These are phyloP conservation scores for Macadamia integrifolia DNA, from an alignment of 164 flowering plant species.

Conservation along the genomic window DNA sequence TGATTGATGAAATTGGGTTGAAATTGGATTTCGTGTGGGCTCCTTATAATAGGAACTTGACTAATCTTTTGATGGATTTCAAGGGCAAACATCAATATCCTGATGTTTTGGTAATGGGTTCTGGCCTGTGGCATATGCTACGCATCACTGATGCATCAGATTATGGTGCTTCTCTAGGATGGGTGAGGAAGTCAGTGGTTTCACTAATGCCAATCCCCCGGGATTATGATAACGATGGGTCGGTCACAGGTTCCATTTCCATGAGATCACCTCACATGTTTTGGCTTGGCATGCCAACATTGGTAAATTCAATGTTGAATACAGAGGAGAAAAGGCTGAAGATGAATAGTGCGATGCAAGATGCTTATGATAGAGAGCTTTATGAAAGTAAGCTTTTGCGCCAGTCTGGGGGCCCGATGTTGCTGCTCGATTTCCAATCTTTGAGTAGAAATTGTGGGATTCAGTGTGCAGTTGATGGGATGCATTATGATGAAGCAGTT, in stretches of 20 bases:
- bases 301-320: conserved; percentile 70
- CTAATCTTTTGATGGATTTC: conserved; percentile 31
- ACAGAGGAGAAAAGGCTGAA: conserved; percentile 68
- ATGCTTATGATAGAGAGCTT: conserved; percentile 31
- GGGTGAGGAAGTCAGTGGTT: conserved; percentile 34
- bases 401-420: conserved; percentile 58
- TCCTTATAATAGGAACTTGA: conserved; percentile 51
- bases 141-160: conserved; percentile 54
- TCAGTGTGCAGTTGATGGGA: conserved; percentile 80
- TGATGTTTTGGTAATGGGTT: conserved; percentile 29
- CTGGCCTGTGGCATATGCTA: conserved; percentile 85
- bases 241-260: conserved; percentile 37
- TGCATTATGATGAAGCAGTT: conserved; percentile 76
- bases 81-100: conserved; percentile 9
- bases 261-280: conserved; percentile 62
- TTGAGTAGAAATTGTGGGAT: conserved; percentile 71
- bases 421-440: conserved; percentile 56
- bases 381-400: conserved; percentile 54
- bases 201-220: conserved; percentile 40
- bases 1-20: conserved; percentile 40
- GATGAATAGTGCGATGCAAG: conserved; percentile 18
- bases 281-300: conserved; percentile 85
- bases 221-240: conserved; percentile 24
- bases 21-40: conserved; percentile 70
- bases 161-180: conserved; percentile 40